Evolutionary conservation across 176 grass and related monocot genomes (phyloP).

Genomic region (Oryza punctata): DNA sequence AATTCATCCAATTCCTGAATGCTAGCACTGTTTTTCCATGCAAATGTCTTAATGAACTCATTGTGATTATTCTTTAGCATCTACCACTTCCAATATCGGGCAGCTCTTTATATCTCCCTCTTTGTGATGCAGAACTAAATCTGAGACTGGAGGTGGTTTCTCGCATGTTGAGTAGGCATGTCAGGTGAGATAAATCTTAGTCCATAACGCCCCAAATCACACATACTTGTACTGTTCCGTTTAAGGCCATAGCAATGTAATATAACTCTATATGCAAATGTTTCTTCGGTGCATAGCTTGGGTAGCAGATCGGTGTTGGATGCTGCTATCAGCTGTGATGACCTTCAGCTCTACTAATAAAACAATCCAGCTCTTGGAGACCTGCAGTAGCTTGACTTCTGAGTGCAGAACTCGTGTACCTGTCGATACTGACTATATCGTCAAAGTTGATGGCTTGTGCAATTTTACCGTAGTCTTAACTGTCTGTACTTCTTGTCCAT

Average conservation of each 20-base stretch:
- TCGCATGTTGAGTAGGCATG: slow-evolving; percentile 73
- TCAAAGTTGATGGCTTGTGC: background rate
- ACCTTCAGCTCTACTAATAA: slow-evolving; percentile 31
- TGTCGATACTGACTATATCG: slow-evolving; percentile 6
- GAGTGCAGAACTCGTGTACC: slow-evolving; percentile 18
- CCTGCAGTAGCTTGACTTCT: slow-evolving; percentile 18
- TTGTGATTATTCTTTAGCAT: background rate
- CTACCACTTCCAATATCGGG: background rate
- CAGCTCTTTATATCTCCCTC: slow-evolving; percentile 10
- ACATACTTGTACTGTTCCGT: background rate
- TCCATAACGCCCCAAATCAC: background rate
- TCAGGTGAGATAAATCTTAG: slow-evolving; percentile 34
- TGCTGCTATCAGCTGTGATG: slow-evolving; percentile 8
- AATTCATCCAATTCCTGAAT: background rate
- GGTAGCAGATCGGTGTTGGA: slow-evolving; percentile 11
- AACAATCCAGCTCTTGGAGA: background rate
- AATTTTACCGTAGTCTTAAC: background rate
- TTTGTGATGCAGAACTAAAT: slow-evolving; percentile 61
- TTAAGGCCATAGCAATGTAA: background rate
- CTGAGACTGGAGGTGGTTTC: slow-evolving; percentile 61
- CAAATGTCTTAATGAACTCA: background rate
- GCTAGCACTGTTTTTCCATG: background rate
- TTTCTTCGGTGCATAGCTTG: slow-evolving; percentile 9
- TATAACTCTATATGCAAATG: background rate
- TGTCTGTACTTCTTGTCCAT: background rate